Conservation (phyloP, 1,139 yeast genomes). For the Yamadazyma mexicana region DNA sequence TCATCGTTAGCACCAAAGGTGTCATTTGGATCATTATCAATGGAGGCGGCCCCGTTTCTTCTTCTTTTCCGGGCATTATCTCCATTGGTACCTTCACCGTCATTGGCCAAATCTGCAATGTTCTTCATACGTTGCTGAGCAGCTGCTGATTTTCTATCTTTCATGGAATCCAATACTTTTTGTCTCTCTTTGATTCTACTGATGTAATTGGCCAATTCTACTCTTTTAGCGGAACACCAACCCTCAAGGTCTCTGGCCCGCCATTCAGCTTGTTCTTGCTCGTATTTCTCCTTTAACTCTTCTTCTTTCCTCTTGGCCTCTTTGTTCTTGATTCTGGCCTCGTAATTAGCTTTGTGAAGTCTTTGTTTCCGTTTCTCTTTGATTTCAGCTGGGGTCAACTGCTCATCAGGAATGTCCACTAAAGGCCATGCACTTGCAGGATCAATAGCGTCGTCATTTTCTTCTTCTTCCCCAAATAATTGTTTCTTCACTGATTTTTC, state of each 20-base stretch:
- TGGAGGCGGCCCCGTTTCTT: conserved; percentile 58
- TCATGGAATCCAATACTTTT: conserved; percentile 73
- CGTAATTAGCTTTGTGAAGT: conserved; percentile 80
- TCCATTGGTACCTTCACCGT: conserved; percentile 47
- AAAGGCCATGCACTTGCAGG: conserved; percentile 69
- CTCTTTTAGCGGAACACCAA: conserved; percentile 77
- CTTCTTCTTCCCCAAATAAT: conserved; percentile 36
- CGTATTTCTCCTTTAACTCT: conserved; percentile 53
- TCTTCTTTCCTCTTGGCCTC: conserved; percentile 65
- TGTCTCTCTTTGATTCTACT: conserved; percentile 64
- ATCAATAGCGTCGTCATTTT: conserved; percentile 44
- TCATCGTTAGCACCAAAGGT: conserved; percentile 96
- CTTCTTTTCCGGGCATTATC: conserved; percentile 48
- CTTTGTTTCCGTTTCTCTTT: conserved; percentile 86
- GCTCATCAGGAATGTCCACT: conserved; percentile 80
- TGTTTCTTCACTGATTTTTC: conserved; percentile 68
- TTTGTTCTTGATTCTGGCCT: conserved; percentile 81
- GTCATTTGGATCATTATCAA: conserved; percentile 90
- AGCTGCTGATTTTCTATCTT: conserved; percentile 86
- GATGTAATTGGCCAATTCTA: conserved; percentile 56
- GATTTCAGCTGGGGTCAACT: conserved; percentile 73
- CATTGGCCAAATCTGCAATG: conserved; percentile 85
- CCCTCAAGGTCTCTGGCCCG: conserved; percentile 70
- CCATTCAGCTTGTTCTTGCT: conserved; percentile 72
- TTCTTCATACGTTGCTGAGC: conserved; percentile 92